phyloP scores from a whole-genome alignment of 106 monocot species.

The Dactylorhiza incarnata region DNA sequence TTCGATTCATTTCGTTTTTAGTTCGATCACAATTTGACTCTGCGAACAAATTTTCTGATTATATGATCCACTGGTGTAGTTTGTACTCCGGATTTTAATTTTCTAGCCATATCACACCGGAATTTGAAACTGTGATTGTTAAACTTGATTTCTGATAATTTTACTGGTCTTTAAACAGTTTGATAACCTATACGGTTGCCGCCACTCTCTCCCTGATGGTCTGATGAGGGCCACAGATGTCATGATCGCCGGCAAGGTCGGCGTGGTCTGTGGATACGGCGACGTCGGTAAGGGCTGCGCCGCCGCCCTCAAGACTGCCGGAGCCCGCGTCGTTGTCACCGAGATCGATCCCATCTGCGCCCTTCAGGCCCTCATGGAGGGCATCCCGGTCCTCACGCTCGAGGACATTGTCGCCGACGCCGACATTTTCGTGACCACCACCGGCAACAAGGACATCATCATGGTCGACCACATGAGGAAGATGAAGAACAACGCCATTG shows the following conservation, averaged over 20 bases:
- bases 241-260: conserved; percentile 39
- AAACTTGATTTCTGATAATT: neutral
- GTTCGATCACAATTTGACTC: too few species aligned
- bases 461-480: conserved; percentile 90
- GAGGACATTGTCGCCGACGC: conserved; percentile 29
- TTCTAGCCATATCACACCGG: too few species aligned
- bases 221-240: conserved; percentile 32
- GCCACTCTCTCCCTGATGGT: conserved; percentile 32
- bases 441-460: conserved; percentile 97
- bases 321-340: conserved; percentile 29
- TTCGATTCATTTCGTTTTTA: too few species aligned
- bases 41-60: too few species aligned
- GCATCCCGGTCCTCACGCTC: conserved; percentile 17
- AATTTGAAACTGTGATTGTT: too few species aligned
- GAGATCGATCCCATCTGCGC: conserved; percentile 42
- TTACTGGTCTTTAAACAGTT: conserved; percentile 14
- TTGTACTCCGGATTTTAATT: too few species aligned
- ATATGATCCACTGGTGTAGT: too few species aligned
- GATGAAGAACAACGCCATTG: conserved; percentile 99
- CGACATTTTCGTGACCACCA: conserved; percentile 38
- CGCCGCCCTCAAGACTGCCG: conserved; percentile 24
- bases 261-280: conserved; percentile 31
- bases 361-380: conserved; percentile 38
- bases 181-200: conserved; percentile 35
- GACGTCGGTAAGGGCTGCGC: conserved; percentile 42